Evolutionary conservation across 495 filamentous ascomycete species (phyloP).

Genomic region (Extremus antarcticus): DNA sequence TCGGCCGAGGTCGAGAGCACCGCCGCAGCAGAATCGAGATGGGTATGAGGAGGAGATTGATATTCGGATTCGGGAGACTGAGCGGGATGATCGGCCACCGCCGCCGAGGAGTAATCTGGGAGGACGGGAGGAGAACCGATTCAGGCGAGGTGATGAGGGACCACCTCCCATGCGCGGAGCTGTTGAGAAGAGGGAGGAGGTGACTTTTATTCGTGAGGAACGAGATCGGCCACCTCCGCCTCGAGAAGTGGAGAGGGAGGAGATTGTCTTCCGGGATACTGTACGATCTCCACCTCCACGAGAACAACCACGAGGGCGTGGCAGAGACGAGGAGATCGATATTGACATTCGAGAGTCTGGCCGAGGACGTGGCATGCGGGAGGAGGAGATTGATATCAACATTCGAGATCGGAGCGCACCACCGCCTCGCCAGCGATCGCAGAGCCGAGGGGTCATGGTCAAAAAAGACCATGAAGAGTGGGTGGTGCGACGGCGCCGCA

Average conservation of each 20-base stretch:
- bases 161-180: constrained; percentile 7
- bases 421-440: constrained; percentile 14
- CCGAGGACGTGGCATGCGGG: not conserved
- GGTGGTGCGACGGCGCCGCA: constrained; percentile 23
- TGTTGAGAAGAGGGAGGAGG: constrained; percentile 21
- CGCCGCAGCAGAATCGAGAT: not conserved
- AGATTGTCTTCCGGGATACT: constrained; percentile 13
- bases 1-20: constrained; percentile 6
- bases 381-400: constrained; percentile 17
- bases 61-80: constrained; percentile 12
- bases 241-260: constrained; percentile 32
- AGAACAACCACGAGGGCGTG: not conserved
- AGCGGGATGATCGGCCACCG: constrained; percentile 4
- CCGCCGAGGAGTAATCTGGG: constrained; percentile 3
- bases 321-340: constrained; percentile 7
- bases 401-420: constrained; percentile 22
- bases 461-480: constrained; percentile 31
- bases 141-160: constrained; percentile 14
- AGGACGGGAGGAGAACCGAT: constrained; percentile 18
- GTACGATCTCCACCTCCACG: constrained; percentile 12
- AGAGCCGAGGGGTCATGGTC: constrained; percentile 21
- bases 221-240: constrained; percentile 16
- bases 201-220: constrained; percentile 8
- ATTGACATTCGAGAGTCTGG: constrained; percentile 1
- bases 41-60: constrained; percentile 14